These are phyloP conservation scores for Epicoccum nigrum DNA, from an alignment of 2,329 filamentous ascomycete genomes.

Conservation along the genomic window DNA sequence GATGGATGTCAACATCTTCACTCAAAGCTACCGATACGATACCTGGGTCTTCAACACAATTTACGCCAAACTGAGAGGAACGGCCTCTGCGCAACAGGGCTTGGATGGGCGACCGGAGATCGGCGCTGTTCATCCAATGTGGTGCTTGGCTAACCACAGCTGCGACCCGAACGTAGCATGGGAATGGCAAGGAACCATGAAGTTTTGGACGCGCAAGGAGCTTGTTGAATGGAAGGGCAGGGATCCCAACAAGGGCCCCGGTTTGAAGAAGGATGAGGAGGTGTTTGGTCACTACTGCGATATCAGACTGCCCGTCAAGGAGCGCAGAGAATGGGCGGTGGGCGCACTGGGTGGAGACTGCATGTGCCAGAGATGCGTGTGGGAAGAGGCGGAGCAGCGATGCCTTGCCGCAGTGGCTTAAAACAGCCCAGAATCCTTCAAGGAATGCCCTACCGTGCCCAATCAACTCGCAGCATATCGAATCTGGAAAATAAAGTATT, in stretches of 20 bases:
- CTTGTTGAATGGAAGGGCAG: constrained; percentile 58
- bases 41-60: constrained; percentile 89
- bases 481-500: not conserved
- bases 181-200: constrained; percentile 87
- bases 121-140: constrained; percentile 90
- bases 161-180: constrained; percentile 94
- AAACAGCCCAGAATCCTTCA: not conserved
- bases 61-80: constrained; percentile 88
- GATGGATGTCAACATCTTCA: constrained; percentile 81
- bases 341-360: constrained; percentile 90
- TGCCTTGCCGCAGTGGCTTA: not conserved
- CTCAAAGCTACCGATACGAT: constrained; percentile 62
- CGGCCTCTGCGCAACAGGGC: constrained; percentile 77
- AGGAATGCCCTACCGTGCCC: not conserved
- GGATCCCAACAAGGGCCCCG: constrained; percentile 51
- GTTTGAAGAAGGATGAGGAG: constrained; percentile 80
- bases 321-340: constrained; percentile 85
- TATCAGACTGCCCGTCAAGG: constrained; percentile 74
- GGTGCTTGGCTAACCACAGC: constrained; percentile 96
- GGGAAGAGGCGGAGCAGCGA: constrained; percentile 59
- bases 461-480: too few relatives aligned
- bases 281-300: constrained; percentile 96
- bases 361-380: constrained; percentile 80
- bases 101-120: constrained; percentile 85
- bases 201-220: constrained; percentile 67